Base-by-base conservation (phyloP, 1,139 yeast species). In the Sugiyamaella novakii region DNA sequence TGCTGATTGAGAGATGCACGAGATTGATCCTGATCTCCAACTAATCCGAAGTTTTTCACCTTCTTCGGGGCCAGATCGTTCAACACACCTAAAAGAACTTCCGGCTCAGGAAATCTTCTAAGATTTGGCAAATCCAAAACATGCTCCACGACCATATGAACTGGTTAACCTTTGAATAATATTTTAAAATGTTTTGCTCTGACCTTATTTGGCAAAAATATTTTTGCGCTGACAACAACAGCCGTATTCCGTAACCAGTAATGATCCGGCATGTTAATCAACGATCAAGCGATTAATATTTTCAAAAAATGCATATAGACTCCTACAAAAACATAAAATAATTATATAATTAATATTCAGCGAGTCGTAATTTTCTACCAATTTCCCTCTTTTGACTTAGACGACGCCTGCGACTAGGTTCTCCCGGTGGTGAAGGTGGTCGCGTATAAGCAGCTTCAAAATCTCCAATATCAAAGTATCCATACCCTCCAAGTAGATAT, bases 401-500 rank as follows among this genome's bases (percentile, higher is more conserved):
- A n/a, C 49, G 47, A 70, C 67, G 61, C 69, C 72, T 47, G 1
- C 43, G 43, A 10, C 49, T 42, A 18, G 37, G 30, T 11, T 53
- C 41, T 73, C 54, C 81, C 5, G 81, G 88, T 0, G 88, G 88
- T n/a, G 83, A 74, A 35, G 77, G 79, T 3, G 87, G 86, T 57
- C 88, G 74, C 3, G 87, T 80, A 59, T 84, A 81, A 55, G 83
- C 81, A 22, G 29, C 35, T 43, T 71, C 77, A 54, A 65, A 57
- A 44, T 82, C 82, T 47, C 86, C 87, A 70, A 83, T 76, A 63
- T 83, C 89, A 59, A 83, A 83, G 66, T 83, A 83, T 5, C 88
- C 88, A 62, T 86, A 86, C 1, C 95, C 95, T 50, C 94, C 92
- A 49, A 86, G 74, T 61, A 86, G 74, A 52, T 80, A 82, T 27